Conservation (phyloP, 2,329 filamentous ascomycete genomes). For the Hymenoscyphus scutula region DNA sequence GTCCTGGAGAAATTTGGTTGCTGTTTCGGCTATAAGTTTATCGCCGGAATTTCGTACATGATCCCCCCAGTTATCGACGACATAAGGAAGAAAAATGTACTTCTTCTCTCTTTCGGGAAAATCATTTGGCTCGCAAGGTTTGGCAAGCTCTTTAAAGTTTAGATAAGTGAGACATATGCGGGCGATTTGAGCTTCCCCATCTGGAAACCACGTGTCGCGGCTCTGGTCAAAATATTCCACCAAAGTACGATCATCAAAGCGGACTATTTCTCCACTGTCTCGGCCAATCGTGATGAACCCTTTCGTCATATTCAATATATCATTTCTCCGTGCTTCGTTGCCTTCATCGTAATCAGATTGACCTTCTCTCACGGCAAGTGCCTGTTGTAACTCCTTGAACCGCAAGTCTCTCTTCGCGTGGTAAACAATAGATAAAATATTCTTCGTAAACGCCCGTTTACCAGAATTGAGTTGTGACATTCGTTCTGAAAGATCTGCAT, state of each 20-base stretch:
- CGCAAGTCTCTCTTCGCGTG: constrained; percentile 32
- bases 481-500: constrained; percentile 31
- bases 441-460: background rate
- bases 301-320: constrained; percentile 21
- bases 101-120: constrained; percentile 18
- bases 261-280: constrained; percentile 13
- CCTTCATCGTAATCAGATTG: constrained; percentile 15
- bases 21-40: constrained; percentile 11
- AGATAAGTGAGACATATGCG: constrained; percentile 18
- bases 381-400: constrained; percentile 35
- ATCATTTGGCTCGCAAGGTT: constrained; percentile 14
- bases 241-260: constrained; percentile 19
- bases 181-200: constrained; percentile 15
- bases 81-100: constrained; percentile 30
- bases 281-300: constrained; percentile 20
- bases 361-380: constrained; percentile 33
- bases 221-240: constrained; percentile 19
- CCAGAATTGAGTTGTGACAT: background rate
- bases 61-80: constrained; percentile 28
- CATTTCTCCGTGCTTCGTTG: constrained; percentile 19
- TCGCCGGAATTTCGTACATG: constrained; percentile 21
- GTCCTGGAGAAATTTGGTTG: constrained; percentile 18
- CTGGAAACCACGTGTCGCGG: constrained; percentile 15
- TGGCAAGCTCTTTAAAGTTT: constrained; percentile 17
- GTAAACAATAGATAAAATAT: constrained; percentile 36